A percentile compares a stretch with the other conserved stretches of the same genome.
Conservation (phyloP, 169 alveolate genomes). For the Cryptosporidium meleagridis region DNA sequence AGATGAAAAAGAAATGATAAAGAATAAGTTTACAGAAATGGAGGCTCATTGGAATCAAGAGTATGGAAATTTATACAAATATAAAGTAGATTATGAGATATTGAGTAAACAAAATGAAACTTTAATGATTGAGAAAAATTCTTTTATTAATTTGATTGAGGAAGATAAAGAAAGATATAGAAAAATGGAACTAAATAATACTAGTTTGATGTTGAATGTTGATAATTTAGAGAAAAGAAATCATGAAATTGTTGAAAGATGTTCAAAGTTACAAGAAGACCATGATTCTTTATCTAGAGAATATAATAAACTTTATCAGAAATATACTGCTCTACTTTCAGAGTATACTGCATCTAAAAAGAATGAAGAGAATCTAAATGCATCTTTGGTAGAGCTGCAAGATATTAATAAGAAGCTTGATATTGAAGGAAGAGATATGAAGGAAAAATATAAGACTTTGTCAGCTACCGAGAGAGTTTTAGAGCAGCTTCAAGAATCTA, state of each 20-base stretch:
- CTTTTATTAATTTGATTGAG: conserved; percentile 40
- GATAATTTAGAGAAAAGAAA: conserved; percentile 65
- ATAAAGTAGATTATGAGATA: conserved; percentile 59
- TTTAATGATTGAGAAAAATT: conserved; percentile 25
- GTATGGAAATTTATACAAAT: conserved; percentile 25
- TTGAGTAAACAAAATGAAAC: conserved; percentile 33
- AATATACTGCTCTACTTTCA: conserved; percentile 56
- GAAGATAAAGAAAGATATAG: conserved; percentile 61
- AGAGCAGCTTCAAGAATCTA: conserved; percentile 35
- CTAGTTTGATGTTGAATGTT: conserved; percentile 19
- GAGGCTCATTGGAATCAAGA: conserved; percentile 63
- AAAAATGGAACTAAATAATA: conserved; percentile 47
- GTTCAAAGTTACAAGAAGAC: conserved; percentile 48
- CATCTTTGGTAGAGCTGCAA: conserved; percentile 37
- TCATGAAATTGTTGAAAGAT: conserved; percentile 42
- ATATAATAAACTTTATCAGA: conserved; percentile 53
- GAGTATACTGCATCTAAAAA: conserved; percentile 32
- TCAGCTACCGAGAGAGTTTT: conserved; percentile 40
- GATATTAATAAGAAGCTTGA: conserved; percentile 15
- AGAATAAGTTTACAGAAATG: conserved; percentile 45
- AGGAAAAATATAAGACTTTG: conserved; percentile 33
- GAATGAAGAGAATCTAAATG: conserved; percentile 56
- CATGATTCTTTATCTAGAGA: conserved; percentile 56
- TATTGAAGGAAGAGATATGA: conserved; percentile 14
- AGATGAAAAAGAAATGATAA: conserved; percentile 42